phyloP scores from a whole-genome alignment of 176 grass and related monocot genomes.

The Urochloa ruziziensis region DNA sequence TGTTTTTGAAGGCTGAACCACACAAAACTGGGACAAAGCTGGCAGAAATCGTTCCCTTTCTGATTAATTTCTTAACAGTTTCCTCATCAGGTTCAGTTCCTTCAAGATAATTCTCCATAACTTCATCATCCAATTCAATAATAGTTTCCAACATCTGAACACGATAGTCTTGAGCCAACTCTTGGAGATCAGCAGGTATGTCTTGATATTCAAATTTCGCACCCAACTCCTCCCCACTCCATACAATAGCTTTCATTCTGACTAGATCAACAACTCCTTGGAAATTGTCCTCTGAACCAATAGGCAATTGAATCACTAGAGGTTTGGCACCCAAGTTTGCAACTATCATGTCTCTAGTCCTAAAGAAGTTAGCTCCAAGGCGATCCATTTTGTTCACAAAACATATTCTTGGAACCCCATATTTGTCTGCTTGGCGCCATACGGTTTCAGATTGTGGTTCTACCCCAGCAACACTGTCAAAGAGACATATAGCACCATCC shows the following conservation, averaged over 20 bases:
- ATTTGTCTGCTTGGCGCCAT: constrained; percentile 98
- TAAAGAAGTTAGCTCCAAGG: constrained; percentile 91
- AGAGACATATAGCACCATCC: constrained; percentile 96
- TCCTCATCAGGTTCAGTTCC: constrained; percentile 80
- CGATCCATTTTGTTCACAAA: constrained; percentile 99
- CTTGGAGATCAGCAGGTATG: constrained; percentile 81
- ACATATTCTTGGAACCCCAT: constrained; percentile 94
- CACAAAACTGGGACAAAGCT: constrained; percentile 94
- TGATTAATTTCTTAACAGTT: constrained; percentile 84
- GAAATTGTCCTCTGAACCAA: constrained; percentile 94
- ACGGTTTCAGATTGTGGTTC: constrained; percentile 99
- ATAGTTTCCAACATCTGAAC: constrained; percentile 80
- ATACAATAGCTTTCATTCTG: constrained; percentile 92
- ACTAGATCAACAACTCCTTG: constrained; percentile 90
- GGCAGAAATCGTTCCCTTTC: constrained; percentile 76
- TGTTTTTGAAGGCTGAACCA: constrained; percentile 98
- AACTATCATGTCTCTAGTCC: constrained; percentile 98
- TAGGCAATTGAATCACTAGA: constrained; percentile 88
- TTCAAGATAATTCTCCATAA: constrained; percentile 91
- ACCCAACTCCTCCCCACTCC: constrained; percentile 91
- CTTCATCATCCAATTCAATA: constrained; percentile 84
- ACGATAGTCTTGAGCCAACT: constrained; percentile 72
- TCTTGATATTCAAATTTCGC: constrained; percentile 84
- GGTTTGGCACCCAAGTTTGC: constrained; percentile 95
- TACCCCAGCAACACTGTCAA: constrained; percentile 97